Evolutionary conservation across 306 rosid genomes (phyloP), one percentile per base, ranked within the genome.

Genomic region (Prunus davidiana): DNA sequence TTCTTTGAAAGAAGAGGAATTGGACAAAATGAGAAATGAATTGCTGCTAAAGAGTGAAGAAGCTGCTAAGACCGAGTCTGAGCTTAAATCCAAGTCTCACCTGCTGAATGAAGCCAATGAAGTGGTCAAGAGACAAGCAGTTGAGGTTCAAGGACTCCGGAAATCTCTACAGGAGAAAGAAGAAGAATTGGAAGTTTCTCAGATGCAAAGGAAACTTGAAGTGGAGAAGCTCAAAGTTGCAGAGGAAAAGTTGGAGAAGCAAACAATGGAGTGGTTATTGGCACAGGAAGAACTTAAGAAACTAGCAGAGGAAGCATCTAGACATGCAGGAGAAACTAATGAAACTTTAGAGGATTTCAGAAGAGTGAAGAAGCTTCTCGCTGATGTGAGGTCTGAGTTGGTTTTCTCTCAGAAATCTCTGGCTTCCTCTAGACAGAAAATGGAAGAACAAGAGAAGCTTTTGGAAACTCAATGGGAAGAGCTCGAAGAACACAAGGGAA

Each of bases 351-450:
- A 78, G 61, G 90, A 92, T 81, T 95, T 89, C 74, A 76, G 75
- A 77, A 86, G 90, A 81, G 89, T 88, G 83, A 92, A 91, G 87
- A 84, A 79, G 75, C 90, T 95, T 86, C 93, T 95, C 28, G 32
- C 49, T 63, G 92, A 83, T 34, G 92, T 87, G 70, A 93, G 93
- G 83, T 88, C 85, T 20, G 99, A 89, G 70, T 80, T 92, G 85
- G 93, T 92, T 84, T 90, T 90, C 28, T 92, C 99, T 75, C 99
- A 91, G 87, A 91, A 90, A 72, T 84, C 96, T 30, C 82, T 95
- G 58, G 79, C 87, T 12, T 84, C 86, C 73, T 90, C 97, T 56
- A 82, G 93, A 77, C 64, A 82, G 77, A 90, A 85, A 86, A 89
- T 84, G 91, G 88, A 87, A 81, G 92, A 81, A 68, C 97, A 93